Evolutionary conservation across 164 flowering plant species (phyloP), one percentile per base, ranked within the genome.

Genomic region (Akebia trifoliata): DNA sequence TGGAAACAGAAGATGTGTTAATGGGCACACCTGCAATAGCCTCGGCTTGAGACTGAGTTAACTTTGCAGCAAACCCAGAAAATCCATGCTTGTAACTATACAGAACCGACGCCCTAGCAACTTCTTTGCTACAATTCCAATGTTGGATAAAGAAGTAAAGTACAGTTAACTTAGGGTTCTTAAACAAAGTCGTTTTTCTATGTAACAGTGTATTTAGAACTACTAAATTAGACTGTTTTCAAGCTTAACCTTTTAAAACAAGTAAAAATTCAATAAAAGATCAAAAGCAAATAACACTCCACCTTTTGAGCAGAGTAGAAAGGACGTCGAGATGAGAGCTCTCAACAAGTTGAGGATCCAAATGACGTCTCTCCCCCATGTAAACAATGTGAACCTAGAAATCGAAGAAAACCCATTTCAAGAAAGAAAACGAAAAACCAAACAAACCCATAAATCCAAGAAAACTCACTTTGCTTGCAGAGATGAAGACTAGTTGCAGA

Each of bases 61-160:
- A 34, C 22, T 64, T 62, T 11, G 78, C 86, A 31, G 83, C 75
- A 65, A 81, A 78, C 42, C 86, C 86, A 0, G 79, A 78, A 54
- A 81, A 78, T 6, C 81, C 83, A 56, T 81, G 75, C 68, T 74
- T 69, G 74, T 73, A 76, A 71, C 69, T 65, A 61, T 76, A 78
- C 36, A 75, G 28, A 40, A 78, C 65, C 8, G 75, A 68, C 20
- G 67, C 50, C 64, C 8, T 55, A 7, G 73, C 77, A 54, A 67
- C 72, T 57, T 70, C 73, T 43, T 73, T 55, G 57, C 79, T 78
- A 56, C 44, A 44, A 69, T 39, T 21, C 20, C 61, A 45, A 46
- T 25, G 38, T 17, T 5, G 15, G 11, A 56, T 12, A 18, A 14
- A 34, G 43, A n/a, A 52, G 10, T 37, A 20, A 43, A 18, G 47